These are phyloP conservation scores for Phialophora tarda DNA, from an alignment of 2,329 filamentous ascomycete genomes.

Conservation along the genomic window DNA sequence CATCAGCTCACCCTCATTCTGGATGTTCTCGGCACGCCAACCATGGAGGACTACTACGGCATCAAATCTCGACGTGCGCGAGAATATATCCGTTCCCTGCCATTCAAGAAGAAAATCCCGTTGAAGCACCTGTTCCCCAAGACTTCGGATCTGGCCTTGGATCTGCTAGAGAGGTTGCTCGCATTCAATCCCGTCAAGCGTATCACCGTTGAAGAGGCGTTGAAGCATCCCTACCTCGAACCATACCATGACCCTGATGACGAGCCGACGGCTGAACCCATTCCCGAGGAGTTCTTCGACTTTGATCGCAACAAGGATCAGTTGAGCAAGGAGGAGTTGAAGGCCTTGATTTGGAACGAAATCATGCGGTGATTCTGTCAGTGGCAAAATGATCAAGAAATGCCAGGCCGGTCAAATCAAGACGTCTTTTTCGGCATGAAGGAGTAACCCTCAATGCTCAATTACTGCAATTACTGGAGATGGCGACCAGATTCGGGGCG, in stretches of 20 bases:
- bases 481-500: not conserved
- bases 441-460: not conserved
- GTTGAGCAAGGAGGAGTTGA: constrained; percentile 96
- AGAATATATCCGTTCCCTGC: constrained; percentile 96
- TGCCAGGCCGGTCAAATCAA: not conserved
- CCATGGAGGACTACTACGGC: constrained; percentile 99
- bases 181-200: constrained; percentile 99
- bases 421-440: not conserved
- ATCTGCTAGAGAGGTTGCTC: constrained; percentile 91
- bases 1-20: constrained; percentile 97
- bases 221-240: constrained; percentile 97
- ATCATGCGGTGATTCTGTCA: constrained; percentile 70
- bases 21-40: constrained; percentile 95
- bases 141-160: constrained; percentile 95
- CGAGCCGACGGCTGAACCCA: constrained; percentile 93
- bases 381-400: not conserved
- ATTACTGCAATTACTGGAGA: not conserved
- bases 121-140: constrained; percentile 98
- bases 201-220: constrained; percentile 94
- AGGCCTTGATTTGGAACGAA: constrained; percentile 94
- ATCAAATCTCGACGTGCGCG: constrained; percentile 97
- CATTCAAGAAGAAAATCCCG: constrained; percentile 99
- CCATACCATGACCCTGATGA: constrained; percentile 99
- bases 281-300: constrained; percentile 98
- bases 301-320: constrained; percentile 99